phyloP scores from a whole-genome alignment of 1,284 basidiomycete species.

The Mycena citricolor region DNA sequence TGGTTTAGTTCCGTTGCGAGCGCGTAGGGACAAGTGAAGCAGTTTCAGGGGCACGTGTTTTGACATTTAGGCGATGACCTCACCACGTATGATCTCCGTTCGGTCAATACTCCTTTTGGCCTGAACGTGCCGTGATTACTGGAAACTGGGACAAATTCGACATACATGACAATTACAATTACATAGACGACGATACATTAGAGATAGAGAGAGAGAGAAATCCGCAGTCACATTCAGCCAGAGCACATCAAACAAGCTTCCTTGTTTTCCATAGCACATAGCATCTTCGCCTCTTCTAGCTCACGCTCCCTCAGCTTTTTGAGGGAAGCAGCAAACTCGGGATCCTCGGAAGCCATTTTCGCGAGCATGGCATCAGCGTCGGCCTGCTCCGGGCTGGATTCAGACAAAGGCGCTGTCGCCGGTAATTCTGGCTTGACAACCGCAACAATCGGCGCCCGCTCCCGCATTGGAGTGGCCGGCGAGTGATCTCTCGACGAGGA shows the following conservation, averaged over 20 bases:
- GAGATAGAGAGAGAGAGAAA: too few relatives aligned
- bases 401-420: conserved; percentile 28
- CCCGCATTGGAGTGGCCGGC: conserved; percentile 16
- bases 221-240: conserved; percentile 53
- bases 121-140: too few relatives aligned
- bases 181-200: too few relatives aligned
- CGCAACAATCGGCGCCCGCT: conserved; percentile 4
- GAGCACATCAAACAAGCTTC: conserved; percentile 87
- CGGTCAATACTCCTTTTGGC: too few relatives aligned
- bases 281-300: conserved; percentile 76
- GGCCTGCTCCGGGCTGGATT: conserved; percentile 47
- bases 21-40: too few relatives aligned
- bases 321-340: conserved; percentile 83
- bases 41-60: too few relatives aligned
- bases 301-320: conserved; percentile 73
- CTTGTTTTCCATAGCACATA: conserved; percentile 88
- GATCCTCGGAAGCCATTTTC: conserved; percentile 29
- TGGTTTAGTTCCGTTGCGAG: too few relatives aligned
- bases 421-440: conserved; percentile 20
- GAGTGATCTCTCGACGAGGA: conserved; percentile 26
- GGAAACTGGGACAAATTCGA: too few relatives aligned
- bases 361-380: conserved; percentile 45
- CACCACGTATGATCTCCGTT: too few relatives aligned
- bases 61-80: too few relatives aligned
- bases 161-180: too few relatives aligned